These are phyloP conservation scores for Alternaria sp. DNA, from an alignment of 2,329 filamentous ascomycete genomes.

Conservation along the genomic window DNA sequence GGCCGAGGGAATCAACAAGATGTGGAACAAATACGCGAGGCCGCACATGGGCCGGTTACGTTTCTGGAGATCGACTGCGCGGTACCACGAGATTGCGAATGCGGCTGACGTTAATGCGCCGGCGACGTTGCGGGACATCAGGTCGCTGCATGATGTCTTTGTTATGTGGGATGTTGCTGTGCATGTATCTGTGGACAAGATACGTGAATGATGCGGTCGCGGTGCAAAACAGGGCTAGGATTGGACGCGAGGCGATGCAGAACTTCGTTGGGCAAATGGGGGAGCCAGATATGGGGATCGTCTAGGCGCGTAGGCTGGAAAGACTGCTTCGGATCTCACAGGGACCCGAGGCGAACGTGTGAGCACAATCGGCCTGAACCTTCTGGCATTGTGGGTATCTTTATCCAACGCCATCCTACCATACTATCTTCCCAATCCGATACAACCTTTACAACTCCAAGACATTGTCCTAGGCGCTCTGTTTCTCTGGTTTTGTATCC, in stretches of 20 bases:
- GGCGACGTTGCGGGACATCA: conserved; percentile 20
- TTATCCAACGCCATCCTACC: neutral
- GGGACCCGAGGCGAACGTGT: neutral
- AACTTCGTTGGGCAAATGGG: neutral
- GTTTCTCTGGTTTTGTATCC: neutral
- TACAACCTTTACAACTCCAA: neutral
- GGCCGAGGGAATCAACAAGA: conserved; percentile 7
- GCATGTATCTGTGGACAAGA: conserved; percentile 28
- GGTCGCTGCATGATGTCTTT: conserved; percentile 33
- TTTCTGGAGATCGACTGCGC: neutral
- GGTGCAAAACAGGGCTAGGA: neutral
- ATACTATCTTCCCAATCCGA: neutral
- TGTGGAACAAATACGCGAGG: conserved; percentile 27
- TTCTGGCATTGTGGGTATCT: neutral
- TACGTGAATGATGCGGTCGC: conserved; percentile 30
- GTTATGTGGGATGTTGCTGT: conserved; percentile 34
- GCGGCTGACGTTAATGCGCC: neutral
- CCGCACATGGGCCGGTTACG: neutral
- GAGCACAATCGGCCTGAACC: neutral
- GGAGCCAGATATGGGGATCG: neutral
- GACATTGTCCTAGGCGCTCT: neutral
- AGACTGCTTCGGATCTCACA: neutral
- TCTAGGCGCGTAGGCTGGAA: neutral
- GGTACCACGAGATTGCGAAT: neutral
- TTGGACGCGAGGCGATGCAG: neutral